Conservation (phyloP, 495 filamentous ascomycete species). For the Venustampulla echinocandica region DNA sequence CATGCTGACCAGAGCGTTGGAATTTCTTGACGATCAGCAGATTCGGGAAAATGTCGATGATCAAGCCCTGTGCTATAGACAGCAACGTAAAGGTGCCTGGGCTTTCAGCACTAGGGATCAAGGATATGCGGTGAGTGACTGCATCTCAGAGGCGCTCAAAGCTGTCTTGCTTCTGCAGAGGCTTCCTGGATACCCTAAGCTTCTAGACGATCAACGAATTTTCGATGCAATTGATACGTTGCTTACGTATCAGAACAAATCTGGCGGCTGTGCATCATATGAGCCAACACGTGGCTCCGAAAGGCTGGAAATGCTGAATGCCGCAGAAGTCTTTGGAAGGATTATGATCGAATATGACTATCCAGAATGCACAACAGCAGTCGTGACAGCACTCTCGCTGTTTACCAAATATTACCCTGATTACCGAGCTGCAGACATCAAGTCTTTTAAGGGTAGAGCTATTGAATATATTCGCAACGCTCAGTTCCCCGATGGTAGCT, state of each 20-base stretch:
- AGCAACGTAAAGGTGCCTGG: conserved; percentile 89
- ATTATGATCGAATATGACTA: conserved; percentile 99
- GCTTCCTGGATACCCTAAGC: conserved; percentile 62
- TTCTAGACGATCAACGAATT: conserved; percentile 66
- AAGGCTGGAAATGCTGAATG: conserved; percentile 77
- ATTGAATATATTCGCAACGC: conserved; percentile 71
- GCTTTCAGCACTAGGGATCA: conserved; percentile 86
- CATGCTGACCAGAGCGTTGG: conserved; percentile 75
- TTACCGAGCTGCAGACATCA: conserved; percentile 71
- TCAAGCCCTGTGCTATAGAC: conserved; percentile 77
- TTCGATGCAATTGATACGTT: conserved; percentile 85
- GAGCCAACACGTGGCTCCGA: conserved; percentile 71
- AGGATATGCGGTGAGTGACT: conserved; percentile 93
- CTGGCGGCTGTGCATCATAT: conserved; percentile 85
- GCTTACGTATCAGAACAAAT: conserved; percentile 82
- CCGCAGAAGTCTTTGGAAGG: conserved; percentile 89
- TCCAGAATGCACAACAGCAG: conserved; percentile 93
- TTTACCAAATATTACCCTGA: conserved; percentile 76
- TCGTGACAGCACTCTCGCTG: conserved; percentile 77
- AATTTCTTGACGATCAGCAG: conserved; percentile 87
- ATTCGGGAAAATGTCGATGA: conserved; percentile 76
- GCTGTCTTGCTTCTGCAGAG: conserved; percentile 78
- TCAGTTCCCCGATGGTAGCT: conserved; percentile 76
- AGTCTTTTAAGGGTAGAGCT: conserved; percentile 56
- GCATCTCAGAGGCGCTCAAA: conserved; percentile 83